A percentile compares a stretch with the other conserved stretches of the same genome.
Evolutionary conservation across 2,329 filamentous ascomycete genomes (phyloP).

Genomic region (Fusarium sp.): DNA sequence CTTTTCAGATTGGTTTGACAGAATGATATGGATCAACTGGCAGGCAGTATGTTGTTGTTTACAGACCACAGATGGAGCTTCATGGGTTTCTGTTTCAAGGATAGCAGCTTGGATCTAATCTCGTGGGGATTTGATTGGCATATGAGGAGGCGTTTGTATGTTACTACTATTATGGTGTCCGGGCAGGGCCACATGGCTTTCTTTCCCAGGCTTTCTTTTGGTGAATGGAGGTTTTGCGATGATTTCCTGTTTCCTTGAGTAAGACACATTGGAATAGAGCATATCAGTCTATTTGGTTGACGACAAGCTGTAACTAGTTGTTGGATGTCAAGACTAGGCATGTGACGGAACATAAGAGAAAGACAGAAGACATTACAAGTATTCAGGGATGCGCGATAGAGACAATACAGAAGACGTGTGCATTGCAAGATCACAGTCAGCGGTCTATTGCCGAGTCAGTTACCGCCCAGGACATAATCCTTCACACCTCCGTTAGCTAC

Average conservation of each 20-base stretch:
- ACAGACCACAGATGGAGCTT: neutral
- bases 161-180: constrained; percentile 4
- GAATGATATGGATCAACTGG: constrained; percentile 8
- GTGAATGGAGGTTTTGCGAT: constrained; percentile 7
- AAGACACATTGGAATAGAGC: constrained; percentile 5
- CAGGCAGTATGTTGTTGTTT: constrained; percentile 8
- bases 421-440: neutral
- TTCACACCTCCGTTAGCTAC: neutral
- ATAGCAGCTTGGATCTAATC: neutral
- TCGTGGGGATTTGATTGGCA: neutral
- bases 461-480: neutral
- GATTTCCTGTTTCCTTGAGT: constrained; percentile 11
- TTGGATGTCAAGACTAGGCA: constrained; percentile 6
- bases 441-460: constrained; percentile 11
- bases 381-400: constrained; percentile 16
- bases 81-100: neutral
- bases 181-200: neutral
- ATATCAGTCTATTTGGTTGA: constrained; percentile 9
- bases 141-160: constrained; percentile 26
- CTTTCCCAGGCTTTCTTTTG: neutral
- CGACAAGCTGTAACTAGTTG: constrained; percentile 3
- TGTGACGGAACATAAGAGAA: constrained; percentile 1
- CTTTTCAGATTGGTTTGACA: neutral
- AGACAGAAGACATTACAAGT: constrained; percentile 7
- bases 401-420: neutral